phyloP scores from a whole-genome alignment of 2,329 filamentous ascomycete genomes.

The Graphilbum sp. region DNA sequence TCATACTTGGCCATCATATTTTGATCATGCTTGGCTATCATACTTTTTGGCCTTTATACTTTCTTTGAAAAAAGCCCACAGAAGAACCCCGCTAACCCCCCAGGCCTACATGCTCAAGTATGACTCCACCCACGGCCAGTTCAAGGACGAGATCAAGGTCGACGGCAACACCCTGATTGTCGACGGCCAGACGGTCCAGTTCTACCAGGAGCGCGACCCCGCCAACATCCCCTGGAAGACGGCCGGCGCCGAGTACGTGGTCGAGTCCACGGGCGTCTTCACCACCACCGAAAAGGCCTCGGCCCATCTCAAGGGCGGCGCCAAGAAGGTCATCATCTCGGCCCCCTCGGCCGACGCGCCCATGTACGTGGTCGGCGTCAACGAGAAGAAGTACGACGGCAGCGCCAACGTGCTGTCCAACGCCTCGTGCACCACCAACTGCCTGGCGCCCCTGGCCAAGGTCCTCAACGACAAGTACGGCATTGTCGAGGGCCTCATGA shows the following conservation, averaged over 20 bases:
- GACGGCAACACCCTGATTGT: conserved; percentile 58
- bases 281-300: conserved; percentile 94
- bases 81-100: background rate
- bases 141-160: conserved; percentile 80
- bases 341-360: conserved; percentile 88
- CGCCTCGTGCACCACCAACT: conserved; percentile 99
- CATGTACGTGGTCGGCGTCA: conserved; percentile 99
- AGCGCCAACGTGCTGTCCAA: conserved; percentile 93
- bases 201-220: conserved; percentile 89
- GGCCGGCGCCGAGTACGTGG: conserved; percentile 79
- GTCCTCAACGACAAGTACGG: conserved; percentile 97
- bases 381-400: conserved; percentile 84
- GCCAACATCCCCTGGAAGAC: conserved; percentile 78
- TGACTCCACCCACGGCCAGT: conserved; percentile 89
- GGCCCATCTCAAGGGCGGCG: conserved; percentile 87
- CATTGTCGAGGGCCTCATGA: conserved; percentile 98
- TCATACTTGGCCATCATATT: too few relatives aligned
- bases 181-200: conserved; percentile 89
- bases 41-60: too few relatives aligned
- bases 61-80: too few relatives aligned
- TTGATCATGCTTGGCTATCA: too few relatives aligned
- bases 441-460: conserved; percentile 97
- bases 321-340: conserved; percentile 95
- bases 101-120: conserved; percentile 99
- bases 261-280: conserved; percentile 98